phyloP scores from a whole-genome alignment of 75 land plant genomes.

The Sequoiadendron giganteum region DNA sequence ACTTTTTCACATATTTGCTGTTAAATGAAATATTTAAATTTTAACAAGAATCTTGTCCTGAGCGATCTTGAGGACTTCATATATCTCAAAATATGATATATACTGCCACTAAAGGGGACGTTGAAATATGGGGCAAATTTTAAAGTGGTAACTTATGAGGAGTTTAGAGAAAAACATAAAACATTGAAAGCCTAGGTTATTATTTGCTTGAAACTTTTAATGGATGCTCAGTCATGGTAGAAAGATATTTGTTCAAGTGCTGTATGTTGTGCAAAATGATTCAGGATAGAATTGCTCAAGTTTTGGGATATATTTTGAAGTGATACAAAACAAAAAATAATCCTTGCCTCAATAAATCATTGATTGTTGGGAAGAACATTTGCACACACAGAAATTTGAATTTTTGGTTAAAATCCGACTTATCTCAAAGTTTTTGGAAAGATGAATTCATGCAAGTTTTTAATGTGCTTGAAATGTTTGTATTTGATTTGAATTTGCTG shows the following conservation, averaged over 20 bases:
- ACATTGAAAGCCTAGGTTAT: neutral
- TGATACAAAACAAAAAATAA: neutral
- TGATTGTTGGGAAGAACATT: neutral
- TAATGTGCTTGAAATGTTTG: neutral
- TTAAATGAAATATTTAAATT: neutral
- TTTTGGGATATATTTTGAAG: neutral
- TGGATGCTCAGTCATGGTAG: neutral
- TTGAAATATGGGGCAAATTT: neutral
- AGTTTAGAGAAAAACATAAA: neutral
- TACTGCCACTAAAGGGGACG: neutral
- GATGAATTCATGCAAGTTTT: neutral
- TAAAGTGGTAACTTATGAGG: neutral
- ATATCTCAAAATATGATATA: neutral
- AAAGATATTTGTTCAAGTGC: neutral
- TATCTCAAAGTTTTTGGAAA: neutral
- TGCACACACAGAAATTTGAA: neutral
- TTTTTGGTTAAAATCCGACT: neutral
- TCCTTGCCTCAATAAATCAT: neutral
- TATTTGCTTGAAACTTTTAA: neutral
- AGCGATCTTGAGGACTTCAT: neutral
- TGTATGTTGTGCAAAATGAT: neutral
- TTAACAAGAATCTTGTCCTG: neutral
- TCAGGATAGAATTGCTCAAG: neutral
- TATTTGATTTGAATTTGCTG: neutral
- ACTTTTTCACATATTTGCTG: neutral